Evolutionary conservation across 2,329 filamentous ascomycete species (phyloP).

Genomic region (Penicillium sp.): DNA sequence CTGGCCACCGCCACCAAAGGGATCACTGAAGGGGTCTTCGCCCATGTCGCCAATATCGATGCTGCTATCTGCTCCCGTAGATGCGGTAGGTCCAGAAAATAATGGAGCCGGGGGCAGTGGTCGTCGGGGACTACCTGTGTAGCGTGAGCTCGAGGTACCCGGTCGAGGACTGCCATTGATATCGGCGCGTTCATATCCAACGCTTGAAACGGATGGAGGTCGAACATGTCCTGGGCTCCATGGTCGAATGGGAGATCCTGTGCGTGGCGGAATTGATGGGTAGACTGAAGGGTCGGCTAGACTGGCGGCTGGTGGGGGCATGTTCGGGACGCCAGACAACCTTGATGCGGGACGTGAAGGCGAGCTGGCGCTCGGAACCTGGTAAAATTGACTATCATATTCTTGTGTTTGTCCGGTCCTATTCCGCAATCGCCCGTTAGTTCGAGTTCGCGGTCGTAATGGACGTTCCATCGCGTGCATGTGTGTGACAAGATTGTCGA

Average conservation of each 20-base stretch:
- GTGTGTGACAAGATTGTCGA: neutral
- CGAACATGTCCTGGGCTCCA: conserved; percentile 66
- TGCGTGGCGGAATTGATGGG: conserved; percentile 33
- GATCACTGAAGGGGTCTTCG: conserved; percentile 59
- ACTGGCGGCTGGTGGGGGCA: conserved; percentile 40
- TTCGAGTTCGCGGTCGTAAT: conserved; percentile 20
- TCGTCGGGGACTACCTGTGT: conserved; percentile 81
- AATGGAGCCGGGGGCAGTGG: conserved; percentile 86
- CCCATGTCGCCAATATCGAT: conserved; percentile 61
- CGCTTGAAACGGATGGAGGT: conserved; percentile 63
- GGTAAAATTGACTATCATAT: conserved; percentile 27
- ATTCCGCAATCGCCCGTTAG: conserved; percentile 22
- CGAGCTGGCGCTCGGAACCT: conserved; percentile 27
- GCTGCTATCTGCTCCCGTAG: conserved; percentile 40
- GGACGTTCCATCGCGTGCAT: conserved; percentile 15
- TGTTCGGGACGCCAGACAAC: conserved; percentile 41
- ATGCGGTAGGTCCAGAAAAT: conserved; percentile 62
- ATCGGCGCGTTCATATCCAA: conserved; percentile 81
- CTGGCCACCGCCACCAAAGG: conserved; percentile 60
- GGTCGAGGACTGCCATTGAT: conserved; percentile 87
- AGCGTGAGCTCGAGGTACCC: conserved; percentile 84
- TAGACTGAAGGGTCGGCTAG: conserved; percentile 38
- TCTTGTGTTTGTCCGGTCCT: conserved; percentile 15
- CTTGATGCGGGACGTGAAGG: conserved; percentile 45
- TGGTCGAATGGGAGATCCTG: conserved; percentile 48